These are phyloP conservation scores for Ogataea haglerorum DNA, from an alignment of 805 yeast species.

Conservation along the genomic window DNA sequence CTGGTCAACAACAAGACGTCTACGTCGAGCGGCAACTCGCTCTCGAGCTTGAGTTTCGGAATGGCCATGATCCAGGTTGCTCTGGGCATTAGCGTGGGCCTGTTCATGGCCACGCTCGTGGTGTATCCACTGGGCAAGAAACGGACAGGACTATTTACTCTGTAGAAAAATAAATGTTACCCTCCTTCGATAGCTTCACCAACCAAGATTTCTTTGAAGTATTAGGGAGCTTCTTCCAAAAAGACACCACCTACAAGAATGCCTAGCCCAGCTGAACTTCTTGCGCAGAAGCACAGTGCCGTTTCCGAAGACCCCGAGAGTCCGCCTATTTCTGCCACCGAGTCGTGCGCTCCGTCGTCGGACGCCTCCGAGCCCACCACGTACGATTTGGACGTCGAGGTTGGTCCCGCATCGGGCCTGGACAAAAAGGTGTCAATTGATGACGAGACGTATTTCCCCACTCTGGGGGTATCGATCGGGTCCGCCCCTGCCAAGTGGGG, in stretches of 20 bases:
- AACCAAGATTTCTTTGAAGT: constrained; percentile 2
- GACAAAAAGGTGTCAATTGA: constrained; percentile 37
- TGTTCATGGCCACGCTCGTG: constrained; percentile 84
- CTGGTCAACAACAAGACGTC: constrained; percentile 38
- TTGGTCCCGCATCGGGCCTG: constrained; percentile 12
- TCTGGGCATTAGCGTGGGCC: constrained; percentile 90
- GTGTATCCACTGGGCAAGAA: constrained; percentile 93
- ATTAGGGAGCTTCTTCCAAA: constrained; percentile 1
- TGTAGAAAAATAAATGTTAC: constrained; percentile 34
- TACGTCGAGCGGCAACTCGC: constrained; percentile 7
- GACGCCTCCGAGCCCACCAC: constrained; percentile 18
- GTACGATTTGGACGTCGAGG: constrained; percentile 12
- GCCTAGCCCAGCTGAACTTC: constrained; percentile 40
- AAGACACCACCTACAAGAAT: constrained; percentile 15
- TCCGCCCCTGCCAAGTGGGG: constrained; percentile 41
- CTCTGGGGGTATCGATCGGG: constrained; percentile 51
- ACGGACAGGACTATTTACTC: constrained; percentile 80
- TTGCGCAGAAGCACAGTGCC: constrained; percentile 36
- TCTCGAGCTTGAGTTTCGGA: constrained; percentile 55
- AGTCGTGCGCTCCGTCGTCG: constrained; percentile 18
- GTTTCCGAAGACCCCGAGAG: constrained; percentile 17
- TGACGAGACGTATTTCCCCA: constrained; percentile 58
- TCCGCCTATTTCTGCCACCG: constrained; percentile 14
- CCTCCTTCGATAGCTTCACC: constrained; percentile 5
- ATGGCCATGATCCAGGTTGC: constrained; percentile 89